Evolutionary conservation across 1,284 basidiomycete species (phyloP).

Genomic region (Ustilago bromivora): DNA sequence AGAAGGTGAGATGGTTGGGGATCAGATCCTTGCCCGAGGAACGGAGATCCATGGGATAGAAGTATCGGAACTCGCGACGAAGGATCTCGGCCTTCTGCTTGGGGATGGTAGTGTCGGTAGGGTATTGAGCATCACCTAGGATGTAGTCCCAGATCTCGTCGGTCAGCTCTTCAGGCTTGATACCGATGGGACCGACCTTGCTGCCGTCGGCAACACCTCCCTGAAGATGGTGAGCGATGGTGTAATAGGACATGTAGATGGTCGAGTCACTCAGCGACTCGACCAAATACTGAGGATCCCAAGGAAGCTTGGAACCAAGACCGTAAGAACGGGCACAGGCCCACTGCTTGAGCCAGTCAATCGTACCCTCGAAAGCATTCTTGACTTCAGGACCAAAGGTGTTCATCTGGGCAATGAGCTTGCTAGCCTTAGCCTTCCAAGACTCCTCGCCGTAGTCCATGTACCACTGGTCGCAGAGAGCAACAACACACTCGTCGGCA

Average conservation of each 20-base stretch:
- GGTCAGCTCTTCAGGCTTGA: constrained; percentile 91
- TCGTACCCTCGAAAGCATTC: constrained; percentile 88
- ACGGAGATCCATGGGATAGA: constrained; percentile 97
- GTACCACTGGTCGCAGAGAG: constrained; percentile 99
- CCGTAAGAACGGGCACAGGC: constrained; percentile 97
- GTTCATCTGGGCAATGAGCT: constrained; percentile 87
- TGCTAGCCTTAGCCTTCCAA: constrained; percentile 89
- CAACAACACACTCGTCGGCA: constrained; percentile 95
- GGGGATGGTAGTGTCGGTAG: constrained; percentile 76
- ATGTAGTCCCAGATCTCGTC: constrained; percentile 98
- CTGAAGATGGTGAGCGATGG: constrained; percentile 77
- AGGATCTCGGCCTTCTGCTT: constrained; percentile 84
- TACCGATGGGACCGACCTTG: constrained; percentile 83
- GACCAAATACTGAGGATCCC: constrained; percentile 96
- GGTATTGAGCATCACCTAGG: constrained; percentile 82
- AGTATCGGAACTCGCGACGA: constrained; percentile 94
- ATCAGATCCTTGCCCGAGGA: constrained; percentile 99
- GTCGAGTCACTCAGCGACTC: constrained; percentile 98
- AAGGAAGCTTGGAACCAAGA: constrained; percentile 93
- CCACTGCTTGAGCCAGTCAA: constrained; percentile 98
- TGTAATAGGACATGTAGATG: constrained; percentile 99
- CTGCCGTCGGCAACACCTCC: constrained; percentile 80
- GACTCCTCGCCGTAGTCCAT: constrained; percentile 92
- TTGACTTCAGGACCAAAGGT: constrained; percentile 89
- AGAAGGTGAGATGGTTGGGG: constrained; percentile 95